Percentiles rank a stretch among this genome's conserved stretches.
phyloP scores from a whole-genome alignment of 768 basidiomycete genomes.

The Scleroderma citrinum region DNA sequence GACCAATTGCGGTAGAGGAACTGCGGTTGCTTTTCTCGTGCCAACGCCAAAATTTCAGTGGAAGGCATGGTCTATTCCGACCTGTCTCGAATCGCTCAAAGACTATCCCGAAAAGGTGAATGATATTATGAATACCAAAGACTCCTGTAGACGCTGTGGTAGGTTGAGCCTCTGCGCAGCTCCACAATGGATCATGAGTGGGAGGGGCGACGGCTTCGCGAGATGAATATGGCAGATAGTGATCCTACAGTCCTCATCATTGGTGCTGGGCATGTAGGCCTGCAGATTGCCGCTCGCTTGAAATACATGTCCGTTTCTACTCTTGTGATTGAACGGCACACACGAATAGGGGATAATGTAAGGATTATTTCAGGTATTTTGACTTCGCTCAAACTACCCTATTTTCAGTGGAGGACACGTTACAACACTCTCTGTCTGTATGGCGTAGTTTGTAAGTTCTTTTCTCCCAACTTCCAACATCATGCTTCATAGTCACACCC shows the following conservation, averaged over 20 bases:
- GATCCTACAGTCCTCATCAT: slow-evolving; percentile 57
- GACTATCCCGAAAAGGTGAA: slow-evolving; percentile 41
- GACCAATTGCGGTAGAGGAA: slow-evolving; percentile 39
- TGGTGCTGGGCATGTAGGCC: slow-evolving; percentile 61
- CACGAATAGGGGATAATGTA: slow-evolving; percentile 44
- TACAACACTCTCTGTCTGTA: slow-evolving; percentile 55
- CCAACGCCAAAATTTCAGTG: slow-evolving; percentile 34
- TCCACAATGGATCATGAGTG: slow-evolving; percentile 43
- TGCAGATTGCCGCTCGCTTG: slow-evolving; percentile 57
- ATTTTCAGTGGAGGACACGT: slow-evolving; percentile 43
- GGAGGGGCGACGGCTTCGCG: slow-evolving; percentile 38
- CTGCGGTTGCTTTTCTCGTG: slow-evolving; percentile 51
- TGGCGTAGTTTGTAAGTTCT: slow-evolving; percentile 40
- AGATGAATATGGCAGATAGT: slow-evolving; percentile 37
- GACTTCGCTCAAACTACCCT: slow-evolving; percentile 2
- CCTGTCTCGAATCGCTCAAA: slow-evolving; percentile 52
- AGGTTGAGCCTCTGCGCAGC: slow-evolving; percentile 36
- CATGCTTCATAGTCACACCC: background rate
- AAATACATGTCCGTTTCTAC: slow-evolving; percentile 49
- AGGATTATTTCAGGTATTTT: background rate
- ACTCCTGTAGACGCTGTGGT: background rate
- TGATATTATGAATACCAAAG: background rate
- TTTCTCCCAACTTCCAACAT: background rate
- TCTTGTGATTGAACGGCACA: slow-evolving; percentile 49
- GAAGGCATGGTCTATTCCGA: slow-evolving; percentile 57